These are phyloP conservation scores for Trichophyton benhamiae DNA, from an alignment of 2,329 filamentous ascomycete genomes.

Conservation along the genomic window DNA sequence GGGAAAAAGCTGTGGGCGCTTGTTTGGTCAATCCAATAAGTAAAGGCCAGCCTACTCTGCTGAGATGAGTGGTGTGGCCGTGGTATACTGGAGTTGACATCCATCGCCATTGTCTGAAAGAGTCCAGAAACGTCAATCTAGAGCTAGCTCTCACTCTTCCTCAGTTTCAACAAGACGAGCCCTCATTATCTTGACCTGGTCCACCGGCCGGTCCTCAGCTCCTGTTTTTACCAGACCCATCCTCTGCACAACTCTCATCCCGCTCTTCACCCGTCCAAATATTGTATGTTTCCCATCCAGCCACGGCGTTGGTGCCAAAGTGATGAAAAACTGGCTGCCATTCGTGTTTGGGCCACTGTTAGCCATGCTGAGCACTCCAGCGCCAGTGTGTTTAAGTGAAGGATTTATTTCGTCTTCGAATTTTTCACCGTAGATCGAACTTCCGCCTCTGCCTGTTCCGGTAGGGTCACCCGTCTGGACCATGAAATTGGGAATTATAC, in stretches of 20 bases:
- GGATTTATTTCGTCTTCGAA: conserved; percentile 84
- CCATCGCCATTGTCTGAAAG: background rate
- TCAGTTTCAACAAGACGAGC: conserved; percentile 57
- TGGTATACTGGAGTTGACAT: background rate
- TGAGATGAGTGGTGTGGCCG: background rate
- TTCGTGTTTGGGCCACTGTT: conserved; percentile 90
- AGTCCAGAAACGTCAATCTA: too few relatives aligned
- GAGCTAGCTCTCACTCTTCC: conserved; percentile 27
- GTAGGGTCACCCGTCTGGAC: conserved; percentile 89
- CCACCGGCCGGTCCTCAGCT: conserved; percentile 63
- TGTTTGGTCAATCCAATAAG: background rate
- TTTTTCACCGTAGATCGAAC: conserved; percentile 81
- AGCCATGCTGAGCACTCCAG: conserved; percentile 91
- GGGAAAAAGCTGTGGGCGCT: background rate
- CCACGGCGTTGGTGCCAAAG: conserved; percentile 88
- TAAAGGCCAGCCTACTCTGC: background rate
- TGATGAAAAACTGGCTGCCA: conserved; percentile 92
- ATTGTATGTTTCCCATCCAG: conserved; percentile 95
- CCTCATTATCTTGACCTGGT: conserved; percentile 68
- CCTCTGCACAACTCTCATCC: conserved; percentile 70
- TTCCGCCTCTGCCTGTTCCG: conserved; percentile 78
- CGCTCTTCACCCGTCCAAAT: conserved; percentile 77
- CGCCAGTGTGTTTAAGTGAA: conserved; percentile 76
- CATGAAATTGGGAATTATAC: conserved; percentile 95
- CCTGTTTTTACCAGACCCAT: conserved; percentile 82